These are phyloP conservation scores for Fusarium tricinctum DNA, from an alignment of 2,329 filamentous ascomycete genomes.

Conservation along the genomic window DNA sequence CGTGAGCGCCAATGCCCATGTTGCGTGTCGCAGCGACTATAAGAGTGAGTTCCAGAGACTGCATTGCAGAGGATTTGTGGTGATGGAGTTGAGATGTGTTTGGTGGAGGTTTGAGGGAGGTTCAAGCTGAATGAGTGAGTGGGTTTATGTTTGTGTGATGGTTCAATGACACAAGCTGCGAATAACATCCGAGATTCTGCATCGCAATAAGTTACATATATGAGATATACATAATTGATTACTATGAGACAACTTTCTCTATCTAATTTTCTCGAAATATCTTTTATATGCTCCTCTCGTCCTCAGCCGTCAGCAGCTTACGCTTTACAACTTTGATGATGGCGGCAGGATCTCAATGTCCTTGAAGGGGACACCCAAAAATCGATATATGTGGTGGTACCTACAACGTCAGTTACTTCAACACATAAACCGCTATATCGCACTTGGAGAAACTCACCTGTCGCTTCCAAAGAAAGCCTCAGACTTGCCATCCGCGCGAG, in stretches of 20 bases:
- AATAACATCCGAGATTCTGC: constrained; percentile 2
- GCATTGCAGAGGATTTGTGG: constrained; percentile 47
- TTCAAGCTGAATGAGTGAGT: constrained; percentile 27
- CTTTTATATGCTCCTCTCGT: background rate
- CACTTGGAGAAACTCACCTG: constrained; percentile 56
- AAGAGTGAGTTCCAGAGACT: constrained; percentile 78
- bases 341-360: constrained; percentile 60
- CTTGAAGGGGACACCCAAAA: constrained; percentile 71
- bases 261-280: background rate
- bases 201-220: background rate
- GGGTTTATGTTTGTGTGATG: constrained; percentile 21
- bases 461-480: constrained; percentile 86
- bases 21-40: constrained; percentile 92
- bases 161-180: constrained; percentile 6
- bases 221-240: background rate
- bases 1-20: constrained; percentile 88
- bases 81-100: constrained; percentile 12
- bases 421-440: rapidly evolving
- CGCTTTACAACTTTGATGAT: constrained; percentile 55
- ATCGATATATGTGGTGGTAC: constrained; percentile 78
- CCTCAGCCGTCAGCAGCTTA: background rate
- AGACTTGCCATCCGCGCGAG: constrained; percentile 67
- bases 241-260: background rate
- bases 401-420: constrained; percentile 53
- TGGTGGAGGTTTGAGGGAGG: constrained; percentile 8